These are phyloP conservation scores for Rosa chinensis DNA, from an alignment of 306 rosid species.

Conservation along the genomic window DNA sequence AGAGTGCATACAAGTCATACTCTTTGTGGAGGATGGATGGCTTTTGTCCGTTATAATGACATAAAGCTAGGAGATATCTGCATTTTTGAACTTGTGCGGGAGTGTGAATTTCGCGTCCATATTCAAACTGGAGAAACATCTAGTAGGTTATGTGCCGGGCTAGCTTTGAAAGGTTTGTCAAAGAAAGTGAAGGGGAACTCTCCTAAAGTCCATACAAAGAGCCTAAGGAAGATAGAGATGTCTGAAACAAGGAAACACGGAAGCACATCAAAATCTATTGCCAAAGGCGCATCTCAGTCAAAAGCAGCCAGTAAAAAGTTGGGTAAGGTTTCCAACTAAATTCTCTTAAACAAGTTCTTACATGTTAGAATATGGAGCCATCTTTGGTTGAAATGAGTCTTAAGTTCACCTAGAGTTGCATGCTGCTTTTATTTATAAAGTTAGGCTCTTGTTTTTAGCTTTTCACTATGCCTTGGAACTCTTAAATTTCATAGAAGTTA, in stretches of 20 bases:
- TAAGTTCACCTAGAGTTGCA: slow-evolving; percentile 1
- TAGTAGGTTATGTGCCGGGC: slow-evolving; percentile 43
- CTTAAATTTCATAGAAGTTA: not conserved
- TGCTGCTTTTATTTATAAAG: not conserved
- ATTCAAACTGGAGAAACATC: slow-evolving; percentile 55
- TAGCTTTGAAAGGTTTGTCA: slow-evolving; percentile 44
- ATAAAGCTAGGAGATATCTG: slow-evolving; percentile 80
- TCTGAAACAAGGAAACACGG: slow-evolving; percentile 60
- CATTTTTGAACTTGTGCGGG: slow-evolving; percentile 75
- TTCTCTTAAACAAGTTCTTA: not conserved
- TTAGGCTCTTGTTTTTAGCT: not conserved
- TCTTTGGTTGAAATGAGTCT: not conserved
- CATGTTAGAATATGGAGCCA: not conserved
- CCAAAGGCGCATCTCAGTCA: slow-evolving; percentile 53
- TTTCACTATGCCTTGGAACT: not conserved
- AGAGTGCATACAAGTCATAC: slow-evolving; percentile 93
- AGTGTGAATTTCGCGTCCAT: slow-evolving; percentile 76
- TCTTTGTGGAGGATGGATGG: slow-evolving; percentile 98
- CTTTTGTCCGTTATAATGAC: slow-evolving; percentile 83
- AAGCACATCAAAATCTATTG: slow-evolving; percentile 48
- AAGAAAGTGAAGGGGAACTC: slow-evolving; percentile 50
- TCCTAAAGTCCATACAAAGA: slow-evolving; percentile 42
- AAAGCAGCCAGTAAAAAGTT: slow-evolving; percentile 54
- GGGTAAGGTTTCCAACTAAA: slow-evolving; percentile 51
- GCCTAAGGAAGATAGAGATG: slow-evolving; percentile 45